Conservation (phyloP, 2,329 filamentous ascomycete species). For the Bipolaris oryzae region DNA sequence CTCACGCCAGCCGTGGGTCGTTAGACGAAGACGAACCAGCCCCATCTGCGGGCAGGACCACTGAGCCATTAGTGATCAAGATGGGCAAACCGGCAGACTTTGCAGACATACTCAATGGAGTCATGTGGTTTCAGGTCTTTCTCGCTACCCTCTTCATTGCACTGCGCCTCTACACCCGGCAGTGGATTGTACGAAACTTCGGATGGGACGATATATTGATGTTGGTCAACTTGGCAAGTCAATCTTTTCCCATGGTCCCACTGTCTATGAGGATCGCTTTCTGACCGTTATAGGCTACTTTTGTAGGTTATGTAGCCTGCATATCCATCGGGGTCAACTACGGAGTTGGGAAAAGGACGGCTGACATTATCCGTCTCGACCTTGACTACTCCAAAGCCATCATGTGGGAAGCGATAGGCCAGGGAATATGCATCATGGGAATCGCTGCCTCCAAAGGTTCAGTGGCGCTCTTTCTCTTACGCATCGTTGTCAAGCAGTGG, state of each 20-base stretch:
- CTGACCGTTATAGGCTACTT: slow-evolving; percentile 23
- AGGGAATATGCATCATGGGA: slow-evolving; percentile 40
- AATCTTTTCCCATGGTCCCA: not conserved
- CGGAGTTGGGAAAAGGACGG: slow-evolving; percentile 37
- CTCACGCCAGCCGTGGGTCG: not conserved
- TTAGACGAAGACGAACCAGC: not conserved
- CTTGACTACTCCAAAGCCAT: slow-evolving; percentile 39
- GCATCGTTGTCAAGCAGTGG: slow-evolving; percentile 38
- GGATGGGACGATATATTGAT: slow-evolving; percentile 42
- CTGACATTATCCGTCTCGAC: slow-evolving; percentile 22
- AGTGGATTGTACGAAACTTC: slow-evolving; percentile 33
- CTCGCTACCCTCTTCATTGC: slow-evolving; percentile 34
- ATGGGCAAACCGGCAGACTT: slow-evolving; percentile 33
- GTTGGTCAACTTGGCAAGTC: slow-evolving; percentile 34
- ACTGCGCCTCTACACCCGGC: slow-evolving; percentile 36
- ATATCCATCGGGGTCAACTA: slow-evolving; percentile 33
- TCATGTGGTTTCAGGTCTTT: slow-evolving; percentile 40
- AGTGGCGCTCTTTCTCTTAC: slow-evolving; percentile 39
- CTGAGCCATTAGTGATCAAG: not conserved
- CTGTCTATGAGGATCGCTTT: not conserved
- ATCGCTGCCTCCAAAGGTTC: slow-evolving; percentile 40
- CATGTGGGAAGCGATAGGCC: slow-evolving; percentile 41
- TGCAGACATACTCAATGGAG: slow-evolving; percentile 32
- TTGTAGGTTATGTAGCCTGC: slow-evolving; percentile 34
- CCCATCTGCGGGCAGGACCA: not conserved